These are phyloP conservation scores for Colletotrichum chlorophyti DNA, from an alignment of 2,329 filamentous ascomycete species.

Conservation along the genomic window DNA sequence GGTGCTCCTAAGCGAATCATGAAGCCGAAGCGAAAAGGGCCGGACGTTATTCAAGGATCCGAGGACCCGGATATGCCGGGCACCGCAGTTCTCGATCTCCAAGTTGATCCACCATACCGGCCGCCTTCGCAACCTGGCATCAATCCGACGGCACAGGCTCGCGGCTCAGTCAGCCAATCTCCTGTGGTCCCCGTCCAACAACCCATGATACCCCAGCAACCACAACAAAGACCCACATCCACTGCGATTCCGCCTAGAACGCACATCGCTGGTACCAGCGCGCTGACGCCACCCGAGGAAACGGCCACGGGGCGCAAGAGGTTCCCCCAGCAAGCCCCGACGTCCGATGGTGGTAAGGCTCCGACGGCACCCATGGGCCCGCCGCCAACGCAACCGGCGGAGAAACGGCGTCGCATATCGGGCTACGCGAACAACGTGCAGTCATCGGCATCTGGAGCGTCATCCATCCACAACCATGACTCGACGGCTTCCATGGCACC, in stretches of 20 bases:
- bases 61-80: conserved; percentile 58
- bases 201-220: conserved; percentile 33
- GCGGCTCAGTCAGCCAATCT: conserved; percentile 38
- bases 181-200: conserved; percentile 32
- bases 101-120: conserved; percentile 41
- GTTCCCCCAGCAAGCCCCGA: conserved; percentile 33
- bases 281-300: conserved; percentile 64
- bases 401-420: conserved; percentile 45
- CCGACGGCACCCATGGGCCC: conserved; percentile 28
- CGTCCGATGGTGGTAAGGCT: conserved; percentile 22
- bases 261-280: conserved; percentile 48
- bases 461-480: conserved; percentile 39
- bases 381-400: conserved; percentile 26
- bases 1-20: conserved; percentile 66
- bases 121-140: conserved; percentile 30
- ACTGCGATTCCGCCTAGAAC: conserved; percentile 47
- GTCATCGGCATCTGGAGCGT: conserved; percentile 6
- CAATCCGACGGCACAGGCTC: conserved; percentile 31
- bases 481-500: conserved; percentile 30
- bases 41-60: conserved; percentile 49
- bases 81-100: conserved; percentile 53
- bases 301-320: conserved; percentile 51
- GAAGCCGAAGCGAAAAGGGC: conserved; percentile 57
- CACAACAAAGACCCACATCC: conserved; percentile 38
- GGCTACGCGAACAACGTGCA: conserved; percentile 32